A percentile compares a stretch with the other conserved stretches of the same genome.
These are phyloP conservation scores for Populus euphratica DNA, from an alignment of 345 rosid genomes.

Conservation along the genomic window DNA sequence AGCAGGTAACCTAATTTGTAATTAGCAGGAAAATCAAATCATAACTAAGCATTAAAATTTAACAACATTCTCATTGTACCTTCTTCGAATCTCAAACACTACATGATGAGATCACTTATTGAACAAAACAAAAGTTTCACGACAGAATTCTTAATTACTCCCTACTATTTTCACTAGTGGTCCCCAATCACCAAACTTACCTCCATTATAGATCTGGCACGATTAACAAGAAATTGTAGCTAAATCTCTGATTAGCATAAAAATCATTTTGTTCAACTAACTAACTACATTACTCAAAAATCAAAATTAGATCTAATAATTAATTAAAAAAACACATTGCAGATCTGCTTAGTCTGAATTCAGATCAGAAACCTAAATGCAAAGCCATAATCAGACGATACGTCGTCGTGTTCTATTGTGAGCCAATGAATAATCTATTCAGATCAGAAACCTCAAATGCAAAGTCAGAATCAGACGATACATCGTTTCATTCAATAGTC, in stretches of 20 bases:
- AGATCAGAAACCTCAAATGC: neutral
- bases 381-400: neutral
- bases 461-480: too few relatives aligned
- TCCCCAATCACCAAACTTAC: neutral
- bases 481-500: too few relatives aligned
- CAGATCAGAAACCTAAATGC: conserved; percentile 3
- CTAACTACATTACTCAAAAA: neutral
- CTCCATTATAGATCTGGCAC: neutral
- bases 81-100: neutral
- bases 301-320: neutral
- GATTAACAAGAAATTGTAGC: too few relatives aligned
- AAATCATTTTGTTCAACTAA: neutral
- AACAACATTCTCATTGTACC: neutral
- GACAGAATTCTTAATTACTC: neutral
- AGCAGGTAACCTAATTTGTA: neutral
- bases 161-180: neutral
- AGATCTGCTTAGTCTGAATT: neutral
- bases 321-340: neutral
- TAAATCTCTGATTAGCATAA: neutral
- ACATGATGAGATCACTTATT: neutral
- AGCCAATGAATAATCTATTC: neutral
- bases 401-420: neutral
- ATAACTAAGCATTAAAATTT: neutral
- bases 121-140: neutral
- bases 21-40: neutral